phyloP scores from a whole-genome alignment of 768 basidiomycete genomes.

The Lactarius pseudohatsudake region DNA sequence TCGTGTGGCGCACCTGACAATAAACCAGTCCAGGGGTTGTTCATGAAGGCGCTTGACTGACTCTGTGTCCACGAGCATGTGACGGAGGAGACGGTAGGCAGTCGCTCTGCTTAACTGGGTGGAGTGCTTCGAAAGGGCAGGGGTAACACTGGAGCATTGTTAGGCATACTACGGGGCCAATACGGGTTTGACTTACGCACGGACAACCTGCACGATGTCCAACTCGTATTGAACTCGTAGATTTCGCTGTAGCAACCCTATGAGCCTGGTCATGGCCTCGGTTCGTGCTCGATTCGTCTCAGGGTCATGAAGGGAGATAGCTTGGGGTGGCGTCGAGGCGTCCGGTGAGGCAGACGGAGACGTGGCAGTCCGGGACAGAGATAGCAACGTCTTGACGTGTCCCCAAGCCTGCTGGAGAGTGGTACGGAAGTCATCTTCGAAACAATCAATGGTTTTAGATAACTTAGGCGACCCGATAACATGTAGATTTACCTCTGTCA shows the following conservation, averaged over 20 bases:
- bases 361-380: slow-evolving; percentile 41
- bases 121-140: slow-evolving; percentile 71
- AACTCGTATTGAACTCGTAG: slow-evolving; percentile 77
- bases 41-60: slow-evolving; percentile 63
- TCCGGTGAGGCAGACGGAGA: slow-evolving; percentile 37
- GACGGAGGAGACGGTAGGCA: slow-evolving; percentile 81
- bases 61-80: slow-evolving; percentile 70
- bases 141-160: slow-evolving; percentile 60
- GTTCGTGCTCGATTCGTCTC: slow-evolving; percentile 54
- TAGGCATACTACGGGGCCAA: slow-evolving; percentile 3
- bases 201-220: slow-evolving; percentile 64
- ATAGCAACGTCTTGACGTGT: slow-evolving; percentile 56
- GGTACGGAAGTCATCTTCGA: slow-evolving; percentile 69
- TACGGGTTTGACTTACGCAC: slow-evolving; percentile 56
- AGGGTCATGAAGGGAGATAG: slow-evolving; percentile 39
- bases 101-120: slow-evolving; percentile 75
- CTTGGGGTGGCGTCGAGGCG: slow-evolving; percentile 41
- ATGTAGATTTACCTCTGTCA: slow-evolving; percentile 24
- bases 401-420: slow-evolving; percentile 62
- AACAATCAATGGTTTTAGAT: not conserved
- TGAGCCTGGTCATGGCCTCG: slow-evolving; percentile 64
- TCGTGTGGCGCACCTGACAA: slow-evolving; percentile 67
- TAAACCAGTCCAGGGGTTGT: slow-evolving; percentile 81
- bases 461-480: not conserved
- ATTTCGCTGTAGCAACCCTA: slow-evolving; percentile 64